phyloP scores from a whole-genome alignment of 208 protist species.

The Angomonas desouzai region DNA sequence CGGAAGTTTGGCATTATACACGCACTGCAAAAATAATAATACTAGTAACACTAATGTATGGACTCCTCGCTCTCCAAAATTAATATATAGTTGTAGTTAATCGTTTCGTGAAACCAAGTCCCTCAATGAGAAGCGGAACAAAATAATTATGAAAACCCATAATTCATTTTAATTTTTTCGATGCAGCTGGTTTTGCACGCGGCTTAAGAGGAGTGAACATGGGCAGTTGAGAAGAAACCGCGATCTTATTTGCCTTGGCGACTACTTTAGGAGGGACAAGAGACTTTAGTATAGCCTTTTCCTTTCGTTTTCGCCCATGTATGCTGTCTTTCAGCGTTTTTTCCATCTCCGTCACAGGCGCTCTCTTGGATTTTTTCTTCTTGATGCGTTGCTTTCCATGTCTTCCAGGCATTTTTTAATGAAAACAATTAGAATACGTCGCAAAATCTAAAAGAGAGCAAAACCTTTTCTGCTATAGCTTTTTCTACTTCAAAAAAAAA shows the following conservation, averaged over 20 bases:
- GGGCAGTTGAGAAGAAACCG: conserved; percentile 47
- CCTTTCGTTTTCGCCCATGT: conserved; percentile 76
- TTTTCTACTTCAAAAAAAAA: not conserved
- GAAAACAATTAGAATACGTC: too few relatives aligned
- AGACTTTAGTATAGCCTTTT: conserved; percentile 72
- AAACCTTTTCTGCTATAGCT: not conserved
- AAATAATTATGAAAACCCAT: too few relatives aligned
- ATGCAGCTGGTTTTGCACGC: not conserved
- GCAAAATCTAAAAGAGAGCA: conserved; percentile 7
- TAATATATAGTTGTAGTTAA: too few relatives aligned
- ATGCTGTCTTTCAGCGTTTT: conserved; percentile 85
- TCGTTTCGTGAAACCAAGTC: too few relatives aligned
- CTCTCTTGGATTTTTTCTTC: conserved; percentile 84
- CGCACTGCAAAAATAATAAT: too few relatives aligned
- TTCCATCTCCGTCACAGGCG: conserved; percentile 82
- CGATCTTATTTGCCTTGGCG: conserved; percentile 59
- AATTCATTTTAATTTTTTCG: not conserved
- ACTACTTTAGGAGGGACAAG: conserved; percentile 67
- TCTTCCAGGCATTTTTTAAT: conserved; percentile 67
- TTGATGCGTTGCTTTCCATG: conserved; percentile 87
- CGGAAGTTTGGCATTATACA: too few relatives aligned
- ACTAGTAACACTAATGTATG: too few relatives aligned
- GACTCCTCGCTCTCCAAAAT: too few relatives aligned
- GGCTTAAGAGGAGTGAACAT: conserved; percentile 60
- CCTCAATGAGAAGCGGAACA: too few relatives aligned